These are phyloP conservation scores for Coelastrella sp. DNA, from an alignment of 139 green algal species.

Conservation along the genomic window DNA sequence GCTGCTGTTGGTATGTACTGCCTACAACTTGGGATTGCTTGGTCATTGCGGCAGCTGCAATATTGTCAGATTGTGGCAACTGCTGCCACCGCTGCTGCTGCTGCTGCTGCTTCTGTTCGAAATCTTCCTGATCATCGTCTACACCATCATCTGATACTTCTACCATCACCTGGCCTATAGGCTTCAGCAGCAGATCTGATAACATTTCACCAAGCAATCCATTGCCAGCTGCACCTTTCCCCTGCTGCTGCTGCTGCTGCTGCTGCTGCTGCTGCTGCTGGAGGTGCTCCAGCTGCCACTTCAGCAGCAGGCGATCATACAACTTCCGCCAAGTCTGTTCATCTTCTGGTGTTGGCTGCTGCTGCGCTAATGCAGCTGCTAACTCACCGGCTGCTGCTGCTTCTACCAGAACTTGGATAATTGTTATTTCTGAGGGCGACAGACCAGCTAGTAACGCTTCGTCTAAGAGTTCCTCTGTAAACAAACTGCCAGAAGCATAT, in stretches of 20 bases:
- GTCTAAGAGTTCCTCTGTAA: not conserved
- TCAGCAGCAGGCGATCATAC: not conserved
- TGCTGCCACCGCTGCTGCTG: constrained; percentile 12
- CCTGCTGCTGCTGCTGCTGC: constrained; percentile 11
- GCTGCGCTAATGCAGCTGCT: not conserved
- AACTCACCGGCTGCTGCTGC: not conserved
- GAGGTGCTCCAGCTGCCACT: not conserved
- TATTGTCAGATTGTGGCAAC: not conserved
- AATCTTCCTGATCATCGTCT: too few relatives aligned
- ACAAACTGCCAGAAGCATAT: constrained; percentile 10
- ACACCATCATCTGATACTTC: not conserved
- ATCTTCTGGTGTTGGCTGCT: not conserved
- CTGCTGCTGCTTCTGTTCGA: not conserved
- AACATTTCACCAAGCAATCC: constrained; percentile 15
- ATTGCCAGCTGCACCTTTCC: not conserved
- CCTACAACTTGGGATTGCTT: not conserved
- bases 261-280: constrained; percentile 19
- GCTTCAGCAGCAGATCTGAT: not conserved
- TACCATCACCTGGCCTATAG: not conserved
- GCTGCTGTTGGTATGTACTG: not conserved
- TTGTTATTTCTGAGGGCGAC: not conserved
- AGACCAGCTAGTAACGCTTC: not conserved
- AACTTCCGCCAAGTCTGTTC: constrained; percentile 11
- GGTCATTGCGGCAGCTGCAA: not conserved
- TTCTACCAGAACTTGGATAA: not conserved